A percentile compares a stretch with the other conserved stretches of the same genome.
These are phyloP conservation scores for Sophora flavescens DNA, from an alignment of 306 rosid species.

Conservation along the genomic window DNA sequence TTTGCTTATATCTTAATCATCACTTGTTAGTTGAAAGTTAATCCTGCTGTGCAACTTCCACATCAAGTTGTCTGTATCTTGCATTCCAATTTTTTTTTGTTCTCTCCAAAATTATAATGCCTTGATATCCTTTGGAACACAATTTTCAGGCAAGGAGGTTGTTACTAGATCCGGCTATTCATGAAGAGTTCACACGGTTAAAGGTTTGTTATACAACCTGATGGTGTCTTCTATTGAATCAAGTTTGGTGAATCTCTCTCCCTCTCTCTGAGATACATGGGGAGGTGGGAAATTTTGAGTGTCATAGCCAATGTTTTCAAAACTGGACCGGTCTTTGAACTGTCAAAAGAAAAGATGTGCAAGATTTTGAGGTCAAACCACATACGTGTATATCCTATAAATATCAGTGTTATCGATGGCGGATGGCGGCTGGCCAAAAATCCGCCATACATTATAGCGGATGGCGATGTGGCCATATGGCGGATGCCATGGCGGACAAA, in stretches of 20 bases:
- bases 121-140: slow-evolving; percentile 31
- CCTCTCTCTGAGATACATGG: not conserved
- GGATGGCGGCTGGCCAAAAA: too few species aligned
- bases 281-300: slow-evolving; percentile 30
- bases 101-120: slow-evolving; percentile 20
- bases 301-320: not conserved
- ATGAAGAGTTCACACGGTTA: slow-evolving; percentile 90
- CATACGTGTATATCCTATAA: not conserved
- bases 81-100: slow-evolving; percentile 31
- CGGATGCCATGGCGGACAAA: too few species aligned
- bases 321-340: not conserved
- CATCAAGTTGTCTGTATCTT: slow-evolving; percentile 15
- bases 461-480: too few species aligned
- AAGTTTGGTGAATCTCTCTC: not conserved
- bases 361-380: not conserved
- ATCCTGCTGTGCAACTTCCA: not conserved
- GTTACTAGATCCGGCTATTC: slow-evolving; percentile 95
- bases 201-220: slow-evolving; percentile 67
- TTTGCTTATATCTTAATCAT: slow-evolving; percentile 11
- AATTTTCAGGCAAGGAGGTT: slow-evolving; percentile 81
- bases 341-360: not conserved
- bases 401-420: too few species aligned
- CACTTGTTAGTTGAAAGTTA: not conserved
- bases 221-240: slow-evolving; percentile 31
- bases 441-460: too few species aligned